Conservation (phyloP, 495 filamentous ascomycete genomes). For the Penicillium canescens region DNA sequence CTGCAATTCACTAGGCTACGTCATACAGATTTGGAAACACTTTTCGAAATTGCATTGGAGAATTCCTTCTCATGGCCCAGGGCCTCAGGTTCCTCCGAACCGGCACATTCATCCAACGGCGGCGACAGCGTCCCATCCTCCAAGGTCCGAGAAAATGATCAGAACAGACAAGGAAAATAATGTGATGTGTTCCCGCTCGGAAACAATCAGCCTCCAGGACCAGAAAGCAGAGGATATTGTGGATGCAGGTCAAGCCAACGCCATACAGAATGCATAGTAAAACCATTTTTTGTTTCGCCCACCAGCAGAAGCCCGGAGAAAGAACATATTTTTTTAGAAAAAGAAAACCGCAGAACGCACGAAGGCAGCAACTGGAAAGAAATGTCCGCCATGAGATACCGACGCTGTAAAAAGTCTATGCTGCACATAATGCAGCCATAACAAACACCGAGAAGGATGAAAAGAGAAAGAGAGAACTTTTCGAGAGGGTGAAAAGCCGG, state of each 20-base stretch:
- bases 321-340: constrained; percentile 29
- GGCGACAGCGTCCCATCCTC: constrained; percentile 41
- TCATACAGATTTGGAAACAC: constrained; percentile 6
- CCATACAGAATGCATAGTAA: constrained; percentile 50
- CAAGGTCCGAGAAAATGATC: constrained; percentile 40
- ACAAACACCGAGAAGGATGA: constrained; percentile 44
- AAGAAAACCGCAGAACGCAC: constrained; percentile 24
- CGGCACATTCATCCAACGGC: constrained; percentile 32
- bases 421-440: constrained; percentile 46
- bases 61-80: constrained; percentile 27
- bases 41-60: constrained; percentile 30
- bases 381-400: constrained; percentile 53
- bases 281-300: constrained; percentile 26
- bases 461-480: constrained; percentile 49
- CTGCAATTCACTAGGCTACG: background rate
- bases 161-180: constrained; percentile 28
- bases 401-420: constrained; percentile 52
- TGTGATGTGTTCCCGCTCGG: constrained; percentile 35
- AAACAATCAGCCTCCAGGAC: constrained; percentile 38
- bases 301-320: constrained; percentile 28
- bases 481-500: constrained; percentile 37
- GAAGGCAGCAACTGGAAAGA: constrained; percentile 34
- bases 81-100: constrained; percentile 9
- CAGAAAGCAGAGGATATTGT: constrained; percentile 37
- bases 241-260: constrained; percentile 54